Evolutionary conservation across 345 rosid species (phyloP).

Genomic region (Euphorbia lathyris): DNA sequence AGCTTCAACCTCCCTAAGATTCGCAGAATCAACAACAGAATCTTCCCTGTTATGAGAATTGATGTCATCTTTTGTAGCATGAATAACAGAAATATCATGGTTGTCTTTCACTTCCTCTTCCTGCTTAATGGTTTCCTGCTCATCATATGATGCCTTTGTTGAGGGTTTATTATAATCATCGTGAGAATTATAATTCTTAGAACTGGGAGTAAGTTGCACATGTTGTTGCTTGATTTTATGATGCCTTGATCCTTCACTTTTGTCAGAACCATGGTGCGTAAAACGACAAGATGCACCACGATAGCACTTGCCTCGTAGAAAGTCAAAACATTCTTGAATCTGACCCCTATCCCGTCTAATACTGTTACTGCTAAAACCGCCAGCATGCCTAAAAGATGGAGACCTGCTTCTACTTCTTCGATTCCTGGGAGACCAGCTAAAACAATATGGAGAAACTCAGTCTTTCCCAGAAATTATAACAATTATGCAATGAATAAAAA

Average conservation of each 20-base stretch:
- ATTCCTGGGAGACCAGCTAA: conserved; percentile 43
- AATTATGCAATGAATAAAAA: not conserved
- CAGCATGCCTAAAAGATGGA: conserved; percentile 32
- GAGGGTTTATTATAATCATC: conserved; percentile 28
- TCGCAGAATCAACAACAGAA: conserved; percentile 21
- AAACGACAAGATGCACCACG: conserved; percentile 62
- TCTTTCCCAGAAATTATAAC: conserved; percentile 1
- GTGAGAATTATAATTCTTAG: conserved; percentile 16
- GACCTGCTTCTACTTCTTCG: conserved; percentile 46
- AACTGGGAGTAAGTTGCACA: conserved; percentile 26
- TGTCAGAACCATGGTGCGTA: conserved; percentile 43
- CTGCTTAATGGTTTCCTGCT: conserved; percentile 19
- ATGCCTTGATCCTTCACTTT: conserved; percentile 32
- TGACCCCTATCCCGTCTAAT: conserved; percentile 32
- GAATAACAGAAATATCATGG: conserved; percentile 14
- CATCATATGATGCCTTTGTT: conserved; percentile 17
- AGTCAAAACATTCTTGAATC: conserved; percentile 49
- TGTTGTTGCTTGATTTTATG: conserved; percentile 33
- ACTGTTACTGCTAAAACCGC: conserved; percentile 23
- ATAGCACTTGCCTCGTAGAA: conserved; percentile 52
- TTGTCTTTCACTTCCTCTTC: conserved; percentile 20
- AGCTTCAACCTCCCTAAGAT: conserved; percentile 12
- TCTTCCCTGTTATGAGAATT: conserved; percentile 17
- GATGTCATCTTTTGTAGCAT: conserved; percentile 15
- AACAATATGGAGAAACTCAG: conserved; percentile 20